Conservation (phyloP, 2,329 filamentous ascomycete genomes). For the Fusarium verrucosum region DNA sequence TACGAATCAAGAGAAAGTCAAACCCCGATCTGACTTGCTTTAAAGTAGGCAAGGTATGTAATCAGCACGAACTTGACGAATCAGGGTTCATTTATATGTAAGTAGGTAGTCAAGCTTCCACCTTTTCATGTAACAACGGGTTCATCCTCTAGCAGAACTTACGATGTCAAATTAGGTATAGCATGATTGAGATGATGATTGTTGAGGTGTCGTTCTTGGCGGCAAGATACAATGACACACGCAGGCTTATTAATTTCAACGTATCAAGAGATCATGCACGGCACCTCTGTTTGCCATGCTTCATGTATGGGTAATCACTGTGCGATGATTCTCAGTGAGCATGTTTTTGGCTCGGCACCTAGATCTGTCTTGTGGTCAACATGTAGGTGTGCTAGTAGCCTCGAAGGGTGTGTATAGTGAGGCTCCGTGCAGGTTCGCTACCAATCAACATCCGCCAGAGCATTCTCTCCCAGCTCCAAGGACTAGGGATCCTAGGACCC, state of each 20-base stretch:
- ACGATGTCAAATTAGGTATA: not conserved
- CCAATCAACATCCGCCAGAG: slow-evolving; percentile 18
- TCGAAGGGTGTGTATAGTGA: not conserved
- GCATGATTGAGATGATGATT: not conserved
- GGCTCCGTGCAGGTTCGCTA: not conserved
- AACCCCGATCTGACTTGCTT: slow-evolving; percentile 22
- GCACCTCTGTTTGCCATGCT: not conserved
- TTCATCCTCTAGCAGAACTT: slow-evolving; percentile 3
- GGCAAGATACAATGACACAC: not conserved
- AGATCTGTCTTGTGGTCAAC: slow-evolving; percentile 10
- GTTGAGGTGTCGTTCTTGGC: not conserved
- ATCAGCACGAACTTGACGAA: slow-evolving; percentile 17
- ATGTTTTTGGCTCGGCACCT: not conserved
- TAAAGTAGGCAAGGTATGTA: slow-evolving; percentile 25
- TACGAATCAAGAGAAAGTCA: slow-evolving; percentile 3
- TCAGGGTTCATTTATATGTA: too few relatives aligned
- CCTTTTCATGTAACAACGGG: not conserved
- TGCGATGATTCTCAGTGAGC: not conserved
- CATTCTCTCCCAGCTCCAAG: slow-evolving; percentile 21
- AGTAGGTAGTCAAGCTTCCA: not conserved
- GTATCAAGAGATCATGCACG: not conserved
- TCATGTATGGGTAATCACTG: not conserved
- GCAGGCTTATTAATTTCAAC: not conserved
- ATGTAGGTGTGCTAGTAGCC: not conserved
- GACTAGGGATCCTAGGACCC: slow-evolving; percentile 30